Evolutionary conservation across 2,329 filamentous ascomycete species (phyloP), one percentile per base, ranked within the genome.

Genomic region (Colletotrichum navitas): DNA sequence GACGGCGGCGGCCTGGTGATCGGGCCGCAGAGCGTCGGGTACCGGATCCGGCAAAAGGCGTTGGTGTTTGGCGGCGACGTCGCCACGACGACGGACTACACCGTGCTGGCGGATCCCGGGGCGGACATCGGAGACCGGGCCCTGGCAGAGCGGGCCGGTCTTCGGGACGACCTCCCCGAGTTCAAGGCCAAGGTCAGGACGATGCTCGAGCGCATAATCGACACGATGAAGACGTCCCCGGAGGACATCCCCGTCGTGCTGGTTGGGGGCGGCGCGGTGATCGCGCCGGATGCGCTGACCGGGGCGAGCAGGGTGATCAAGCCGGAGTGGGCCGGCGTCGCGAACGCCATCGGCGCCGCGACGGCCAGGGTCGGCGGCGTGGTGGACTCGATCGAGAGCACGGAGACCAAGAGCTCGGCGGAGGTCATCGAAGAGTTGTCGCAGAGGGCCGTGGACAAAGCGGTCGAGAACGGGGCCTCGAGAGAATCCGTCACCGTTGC

Each of bases 311-410:
- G 79, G 41, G 87, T 91, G 1, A 79, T 89, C 54, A 89, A 87
- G 74, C 88, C 88, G 0, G 79, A 84, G 54, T 89, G 85, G 82
- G 86, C 88, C 2, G 85, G 84, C 2, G 87, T 91, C 1, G 90
- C 90, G 16, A 92, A 92, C 75, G 90, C 90, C 0, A 89, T 92
- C 18, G 90, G 90, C 3, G 90, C 89, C 16, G 89, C 89, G 0
- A 89, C 88, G 68, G 88, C 89, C 1, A 81, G 87, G 54, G 88
- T 91, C 6, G 89, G 87, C 69, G 85, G 86, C 1, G 83, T 86
- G 0, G 80, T 87, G 8, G 86, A 88, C 70, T 84, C 83, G 0
- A 83, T 88, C 24, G 83, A 86, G 66, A 85, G 84, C 0, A 87
- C 85, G 0, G 84, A 84, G 64, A 77, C 77, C 0, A 81, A 80